Base-by-base conservation (phyloP, 345 rosid species). In the Citrus mangshanensis region DNA sequence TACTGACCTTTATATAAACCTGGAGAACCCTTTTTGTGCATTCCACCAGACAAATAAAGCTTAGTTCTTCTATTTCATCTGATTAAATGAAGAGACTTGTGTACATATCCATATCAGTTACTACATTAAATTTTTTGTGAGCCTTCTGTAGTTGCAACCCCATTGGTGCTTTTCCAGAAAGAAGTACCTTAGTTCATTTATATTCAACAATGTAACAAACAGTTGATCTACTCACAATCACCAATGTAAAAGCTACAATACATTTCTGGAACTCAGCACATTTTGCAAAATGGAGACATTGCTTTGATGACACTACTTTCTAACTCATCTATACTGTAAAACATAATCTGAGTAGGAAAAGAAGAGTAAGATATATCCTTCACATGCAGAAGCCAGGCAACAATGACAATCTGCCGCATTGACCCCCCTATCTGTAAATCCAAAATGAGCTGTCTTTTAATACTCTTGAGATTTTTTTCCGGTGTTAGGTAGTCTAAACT, bases 1-100 rank as follows among this genome's bases (percentile, higher is more conserved):
- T 32, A 55, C 65, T 67, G 56, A 56, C 79, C 73, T 65, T 55
- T 56, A 56, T 24, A 38, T 30, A 68, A 76, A 37, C 16, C 79
- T 77, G 34, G 19, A 25, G 56, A 68, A 34, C 19, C 2, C 8
- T 12, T 76, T 56, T 55, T 67, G 51, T 65, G 13, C 49, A 64
- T 30, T 75, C 34, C 27, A 19, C 28, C n/a, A 28, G 69, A 49
- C 19, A 9, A 73, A 60, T 59, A 59, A 73, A 38, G 35, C 24
- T 13, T 46, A 46, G 4, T 3, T 13, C 51, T 12, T 46, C 51
- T 13, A 46, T 46, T 12, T 46, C 18, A 46, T 46, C 51, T 46
- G 51, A 46, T 12, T 13, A 46, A 68, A 35, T 69, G 28, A 25
- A 24, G 58, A 14, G 42, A 32, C 9, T 24, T 5, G 4, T 42